phyloP scores from a whole-genome alignment of 805 yeast species.

The Candida coquimbonensis region DNA sequence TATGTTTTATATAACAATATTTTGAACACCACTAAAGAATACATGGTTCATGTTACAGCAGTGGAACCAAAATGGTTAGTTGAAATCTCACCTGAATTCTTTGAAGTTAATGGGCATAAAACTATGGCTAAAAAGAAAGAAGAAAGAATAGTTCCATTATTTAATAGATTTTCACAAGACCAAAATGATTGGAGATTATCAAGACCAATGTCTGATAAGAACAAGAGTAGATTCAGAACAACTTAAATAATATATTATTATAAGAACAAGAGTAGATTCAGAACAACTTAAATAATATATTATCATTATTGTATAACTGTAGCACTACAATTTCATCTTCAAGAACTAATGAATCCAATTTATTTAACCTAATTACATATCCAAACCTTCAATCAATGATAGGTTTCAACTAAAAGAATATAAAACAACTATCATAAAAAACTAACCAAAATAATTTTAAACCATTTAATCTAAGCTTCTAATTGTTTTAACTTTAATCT shows the following conservation, averaged over 20 bases:
- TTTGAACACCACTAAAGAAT: constrained; percentile 78
- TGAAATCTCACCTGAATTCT: constrained; percentile 7
- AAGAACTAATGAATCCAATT: neutral
- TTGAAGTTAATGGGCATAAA: constrained; percentile 9
- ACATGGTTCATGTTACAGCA: constrained; percentile 83
- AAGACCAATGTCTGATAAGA: constrained; percentile 5
- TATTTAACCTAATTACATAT: constrained; percentile 1
- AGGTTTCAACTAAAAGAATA: neutral
- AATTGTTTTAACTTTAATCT: constrained; percentile 36
- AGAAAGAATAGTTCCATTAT: constrained; percentile 9
- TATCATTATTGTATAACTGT: too few species aligned
- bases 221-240: constrained; percentile 6
- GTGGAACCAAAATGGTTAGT: constrained; percentile 75
- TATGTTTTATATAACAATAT: constrained; percentile 79
- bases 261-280: constrained; percentile 4
- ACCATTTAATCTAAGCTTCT: constrained; percentile 3
- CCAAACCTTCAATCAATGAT: constrained; percentile 6
- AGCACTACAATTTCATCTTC: too few species aligned
- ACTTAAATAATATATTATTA: neutral
- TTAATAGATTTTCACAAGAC: constrained; percentile 6
- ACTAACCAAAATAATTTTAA: neutral
- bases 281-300: neutral
- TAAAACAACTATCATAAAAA: neutral
- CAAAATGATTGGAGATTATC: constrained; percentile 10
- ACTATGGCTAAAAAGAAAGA: constrained; percentile 11